Base-by-base conservation (phyloP, 2,329 filamentous ascomycete genomes). In the Talaromyces pinophilus region DNA sequence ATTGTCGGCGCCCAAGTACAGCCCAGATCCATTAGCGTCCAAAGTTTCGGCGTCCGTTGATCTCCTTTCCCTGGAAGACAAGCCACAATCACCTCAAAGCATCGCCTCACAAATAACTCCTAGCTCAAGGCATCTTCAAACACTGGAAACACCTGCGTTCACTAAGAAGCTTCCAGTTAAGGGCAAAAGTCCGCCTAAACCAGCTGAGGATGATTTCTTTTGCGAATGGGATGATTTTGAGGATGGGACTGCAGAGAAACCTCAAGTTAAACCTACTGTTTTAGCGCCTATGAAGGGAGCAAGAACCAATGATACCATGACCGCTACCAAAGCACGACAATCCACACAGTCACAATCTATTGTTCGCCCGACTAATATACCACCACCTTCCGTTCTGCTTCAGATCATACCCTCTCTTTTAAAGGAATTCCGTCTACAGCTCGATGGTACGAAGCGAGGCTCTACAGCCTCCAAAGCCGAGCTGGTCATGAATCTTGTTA, bases 351-450 rank as follows among this genome's bases (percentile, higher is more conserved):
- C 60, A 33, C 28, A 28, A 28, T 44, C 68, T 48, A 68, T 73
- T 63, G 72, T 80, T 59, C 90, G 92, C 5, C 93, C 93, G 5
- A 92, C 88, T 19, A 97, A 97, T 73, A 88, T 97, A 7, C 94
- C 94, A 10, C 94, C 94, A 4, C 94, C 94, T 0, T 92, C 92
- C 0, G 85, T 96, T 22, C 82, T 98, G 15, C 84, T 98, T 25
- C 88, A 91, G 8, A 78, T 92, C 7, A 92, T 97, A 70, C 88
- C 92, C 0, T 82, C 86, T 7, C 80, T 96, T 5, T 87, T 97
- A 68, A 83, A 86, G 22, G 82, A 89, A 33, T 88, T 89, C 4
- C 86, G 89, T 68, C 80, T 84, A 19, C 82, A 83, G 25, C 82
- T 94, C 1, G 89, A 92, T 76, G 87, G 87, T 70, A 86, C 88